Percentiles rank a stretch among this genome's conserved stretches.
Evolutionary conservation across 2,329 filamentous ascomycete species (phyloP).

Genomic region (Penicillium nordicum): DNA sequence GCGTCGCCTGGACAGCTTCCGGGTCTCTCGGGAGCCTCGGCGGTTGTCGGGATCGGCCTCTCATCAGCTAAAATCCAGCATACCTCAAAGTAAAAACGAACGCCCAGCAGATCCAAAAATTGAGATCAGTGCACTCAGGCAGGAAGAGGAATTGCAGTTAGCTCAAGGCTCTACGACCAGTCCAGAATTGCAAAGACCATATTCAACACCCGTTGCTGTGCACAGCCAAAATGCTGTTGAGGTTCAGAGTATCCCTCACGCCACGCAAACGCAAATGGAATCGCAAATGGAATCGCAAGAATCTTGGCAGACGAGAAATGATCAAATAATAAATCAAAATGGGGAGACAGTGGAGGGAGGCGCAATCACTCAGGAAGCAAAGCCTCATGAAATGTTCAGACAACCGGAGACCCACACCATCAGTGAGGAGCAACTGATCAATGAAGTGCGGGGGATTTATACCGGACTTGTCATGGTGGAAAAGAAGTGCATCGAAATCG

Average conservation of each 20-base stretch:
- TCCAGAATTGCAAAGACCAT: not conserved
- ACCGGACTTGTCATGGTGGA: slow-evolving; percentile 82
- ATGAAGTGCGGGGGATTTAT: slow-evolving; percentile 66
- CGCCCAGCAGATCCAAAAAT: not conserved
- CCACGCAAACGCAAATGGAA: not conserved
- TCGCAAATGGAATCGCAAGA: not conserved
- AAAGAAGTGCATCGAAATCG: slow-evolving; percentile 79
- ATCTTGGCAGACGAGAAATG: not conserved
- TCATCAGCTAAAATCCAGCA: not conserved
- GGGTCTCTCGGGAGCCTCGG: not conserved
- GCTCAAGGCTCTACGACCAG: not conserved
- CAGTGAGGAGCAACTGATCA: slow-evolving; percentile 71
- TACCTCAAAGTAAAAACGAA: not conserved
- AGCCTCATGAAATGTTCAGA: slow-evolving; percentile 39
- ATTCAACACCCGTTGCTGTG: not conserved
- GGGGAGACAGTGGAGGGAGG: not conserved
- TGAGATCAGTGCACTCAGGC: not conserved
- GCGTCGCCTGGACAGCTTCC: not conserved
- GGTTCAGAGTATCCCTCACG: not conserved
- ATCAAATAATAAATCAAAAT: not conserved
- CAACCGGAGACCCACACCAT: slow-evolving; percentile 67
- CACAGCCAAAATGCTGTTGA: not conserved
- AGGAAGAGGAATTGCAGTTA: not conserved
- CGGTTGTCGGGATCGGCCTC: not conserved
- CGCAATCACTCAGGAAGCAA: not conserved